Conservation (phyloP, 2,329 filamentous ascomycete species). For the Fusarium hainanense region DNA sequence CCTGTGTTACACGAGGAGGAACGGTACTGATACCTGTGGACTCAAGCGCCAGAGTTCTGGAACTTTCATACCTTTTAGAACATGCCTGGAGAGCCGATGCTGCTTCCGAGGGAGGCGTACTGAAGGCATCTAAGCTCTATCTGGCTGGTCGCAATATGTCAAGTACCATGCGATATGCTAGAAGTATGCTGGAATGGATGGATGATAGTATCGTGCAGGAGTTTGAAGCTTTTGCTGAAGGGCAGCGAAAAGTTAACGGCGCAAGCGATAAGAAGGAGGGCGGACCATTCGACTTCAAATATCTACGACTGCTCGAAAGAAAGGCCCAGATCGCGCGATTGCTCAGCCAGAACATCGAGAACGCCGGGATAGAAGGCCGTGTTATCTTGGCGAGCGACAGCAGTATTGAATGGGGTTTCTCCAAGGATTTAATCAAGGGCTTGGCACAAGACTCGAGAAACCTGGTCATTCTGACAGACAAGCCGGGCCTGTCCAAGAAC, state of each 20-base stretch:
- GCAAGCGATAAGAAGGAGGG: slow-evolving; percentile 64
- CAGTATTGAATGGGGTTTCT: slow-evolving; percentile 95
- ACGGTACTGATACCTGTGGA: slow-evolving; percentile 95
- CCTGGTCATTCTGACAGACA: slow-evolving; percentile 87
- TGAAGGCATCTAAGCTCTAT: slow-evolving; percentile 73
- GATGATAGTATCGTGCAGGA: slow-evolving; percentile 94
- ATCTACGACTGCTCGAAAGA: slow-evolving; percentile 84
- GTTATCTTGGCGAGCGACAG: slow-evolving; percentile 93
- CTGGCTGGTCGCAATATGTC: slow-evolving; percentile 87
- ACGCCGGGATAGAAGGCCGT: slow-evolving; percentile 61
- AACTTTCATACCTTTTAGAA: slow-evolving; percentile 91
- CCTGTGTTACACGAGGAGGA: slow-evolving; percentile 82
- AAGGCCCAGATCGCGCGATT: slow-evolving; percentile 82
- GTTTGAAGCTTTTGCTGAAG: slow-evolving; percentile 78
- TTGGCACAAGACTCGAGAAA: slow-evolving; percentile 84
- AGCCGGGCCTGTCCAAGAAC: slow-evolving; percentile 58
- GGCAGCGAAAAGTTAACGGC: slow-evolving; percentile 58
- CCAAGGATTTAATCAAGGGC: slow-evolving; percentile 78
- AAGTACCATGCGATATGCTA: slow-evolving; percentile 88
- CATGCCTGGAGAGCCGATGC: slow-evolving; percentile 84
- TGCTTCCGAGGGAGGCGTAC: slow-evolving; percentile 60
- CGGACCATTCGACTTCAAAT: slow-evolving; percentile 90
- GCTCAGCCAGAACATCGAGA: slow-evolving; percentile 59
- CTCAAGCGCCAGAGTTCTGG: slow-evolving; percentile 92
- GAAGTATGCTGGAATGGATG: slow-evolving; percentile 99